Evolutionary conservation across 1,284 basidiomycete species (phyloP).

Genomic region (Wallemia mellicola): DNA sequence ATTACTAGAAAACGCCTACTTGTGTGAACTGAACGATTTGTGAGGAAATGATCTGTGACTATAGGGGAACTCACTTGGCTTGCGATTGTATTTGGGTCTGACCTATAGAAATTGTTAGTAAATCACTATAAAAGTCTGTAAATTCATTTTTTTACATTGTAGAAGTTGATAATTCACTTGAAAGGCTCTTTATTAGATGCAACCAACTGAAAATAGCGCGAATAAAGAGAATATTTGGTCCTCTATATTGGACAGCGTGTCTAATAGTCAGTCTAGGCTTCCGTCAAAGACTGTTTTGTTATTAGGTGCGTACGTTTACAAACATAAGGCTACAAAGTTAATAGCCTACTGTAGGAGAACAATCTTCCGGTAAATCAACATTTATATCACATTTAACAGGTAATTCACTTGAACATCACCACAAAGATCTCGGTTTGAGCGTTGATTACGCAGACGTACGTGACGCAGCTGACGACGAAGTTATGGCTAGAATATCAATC

Average conservation of each 20-base stretch:
- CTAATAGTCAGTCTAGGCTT: not conserved
- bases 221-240: no score
- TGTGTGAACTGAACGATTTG: conserved; percentile 4
- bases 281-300: not conserved
- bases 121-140: not conserved
- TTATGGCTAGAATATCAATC: not conserved
- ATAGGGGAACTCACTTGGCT: conserved; percentile 12
- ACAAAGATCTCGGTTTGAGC: not conserved
- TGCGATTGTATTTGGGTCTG: conserved; percentile 30
- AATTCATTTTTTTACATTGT: not conserved
- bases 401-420: not conserved
- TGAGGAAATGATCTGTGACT: not conserved
- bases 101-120: conserved; percentile 21
- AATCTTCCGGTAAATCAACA: not conserved
- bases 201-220: not conserved
- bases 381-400: not conserved
- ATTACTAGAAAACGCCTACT: no score
- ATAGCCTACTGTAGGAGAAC: not conserved
- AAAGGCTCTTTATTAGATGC: not conserved
- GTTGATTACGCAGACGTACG: not conserved
- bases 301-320: not conserved
- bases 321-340: not conserved
- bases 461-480: not conserved
- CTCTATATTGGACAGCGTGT: not conserved
- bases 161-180: not conserved